Evolutionary conservation across 2,329 filamentous ascomycete species (phyloP).

Genomic region (Botrytis sinoallii): DNA sequence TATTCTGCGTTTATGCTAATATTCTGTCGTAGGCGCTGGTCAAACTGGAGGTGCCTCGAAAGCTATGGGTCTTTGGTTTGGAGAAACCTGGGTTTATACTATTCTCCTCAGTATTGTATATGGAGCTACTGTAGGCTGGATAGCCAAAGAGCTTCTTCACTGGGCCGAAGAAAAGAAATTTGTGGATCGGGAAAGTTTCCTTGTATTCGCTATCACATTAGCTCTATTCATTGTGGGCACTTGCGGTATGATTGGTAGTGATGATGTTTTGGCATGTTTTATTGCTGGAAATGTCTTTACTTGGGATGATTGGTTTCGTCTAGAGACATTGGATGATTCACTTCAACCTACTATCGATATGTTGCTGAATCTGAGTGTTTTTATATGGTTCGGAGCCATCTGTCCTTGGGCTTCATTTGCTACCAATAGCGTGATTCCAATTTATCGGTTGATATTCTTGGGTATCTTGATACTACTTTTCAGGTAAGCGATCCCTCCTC

Average conservation of each 20-base stretch:
- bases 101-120: slow-evolving; percentile 77
- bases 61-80: slow-evolving; percentile 79
- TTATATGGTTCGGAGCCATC: slow-evolving; percentile 86
- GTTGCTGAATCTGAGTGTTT: slow-evolving; percentile 78
- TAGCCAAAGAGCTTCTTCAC: slow-evolving; percentile 77
- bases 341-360: slow-evolving; percentile 95
- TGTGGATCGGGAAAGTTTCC: slow-evolving; percentile 42
- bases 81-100: slow-evolving; percentile 79
- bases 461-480: slow-evolving; percentile 75
- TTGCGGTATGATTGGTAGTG: slow-evolving; percentile 85
- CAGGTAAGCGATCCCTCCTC: slow-evolving; percentile 41
- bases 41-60: slow-evolving; percentile 56
- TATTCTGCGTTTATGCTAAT: not conserved
- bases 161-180: slow-evolving; percentile 79
- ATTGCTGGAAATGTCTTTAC: slow-evolving; percentile 89
- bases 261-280: slow-evolving; percentile 89
- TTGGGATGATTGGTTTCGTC: slow-evolving; percentile 91
- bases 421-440: slow-evolving; percentile 64
- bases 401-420: slow-evolving; percentile 76
- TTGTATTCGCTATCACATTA: slow-evolving; percentile 68
- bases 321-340: slow-evolving; percentile 84
- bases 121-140: slow-evolving; percentile 72
- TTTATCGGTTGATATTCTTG: slow-evolving; percentile 69
- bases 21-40: slow-evolving; percentile 32
- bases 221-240: slow-evolving; percentile 86